Conservation (phyloP, 345 rosid species). For the Citrus glauca region DNA sequence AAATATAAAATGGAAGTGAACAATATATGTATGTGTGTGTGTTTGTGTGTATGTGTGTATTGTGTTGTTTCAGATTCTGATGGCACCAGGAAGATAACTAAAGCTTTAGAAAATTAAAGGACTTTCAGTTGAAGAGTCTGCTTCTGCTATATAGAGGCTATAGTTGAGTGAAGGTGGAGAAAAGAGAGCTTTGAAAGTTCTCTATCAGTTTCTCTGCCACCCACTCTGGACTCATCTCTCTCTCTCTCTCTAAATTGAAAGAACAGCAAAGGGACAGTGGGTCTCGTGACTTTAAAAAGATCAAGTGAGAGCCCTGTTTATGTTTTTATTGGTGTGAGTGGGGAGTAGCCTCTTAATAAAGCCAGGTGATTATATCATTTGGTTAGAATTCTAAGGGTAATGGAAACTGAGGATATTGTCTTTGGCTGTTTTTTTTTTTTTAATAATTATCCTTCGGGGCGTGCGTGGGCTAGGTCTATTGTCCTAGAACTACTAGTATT, state of each 20-base stretch:
- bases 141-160: conserved; percentile 66
- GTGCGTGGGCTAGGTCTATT: conserved; percentile 25
- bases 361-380: conserved; percentile 21
- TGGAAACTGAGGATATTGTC: conserved; percentile 54
- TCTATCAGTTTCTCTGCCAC: conserved; percentile 88
- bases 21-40: too few relatives aligned
- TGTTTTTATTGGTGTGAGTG: neutral
- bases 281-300: conserved; percentile 81
- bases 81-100: conserved; percentile 24
- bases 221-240: conserved; percentile 37
- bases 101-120: conserved; percentile 46
- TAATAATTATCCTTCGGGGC: conserved; percentile 11
- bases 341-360: neutral
- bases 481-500: conserved; percentile 33
- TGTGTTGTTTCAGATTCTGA: neutral
- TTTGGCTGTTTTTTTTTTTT: neutral
- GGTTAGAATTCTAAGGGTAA: conserved; percentile 23
- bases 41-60: too few relatives aligned
- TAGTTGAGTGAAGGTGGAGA: conserved; percentile 53
- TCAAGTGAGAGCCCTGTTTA: conserved; percentile 14
- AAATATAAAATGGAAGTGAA: neutral
- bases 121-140: conserved; percentile 72
- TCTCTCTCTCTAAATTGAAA: conserved; percentile 36
- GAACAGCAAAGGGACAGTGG: conserved; percentile 41
- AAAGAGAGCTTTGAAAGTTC: conserved; percentile 67